Evolutionary conservation across 192 early-diverging fungal genomes (phyloP), one percentile per base, ranked within the genome.

Genomic region (Podochytrium sp.): DNA sequence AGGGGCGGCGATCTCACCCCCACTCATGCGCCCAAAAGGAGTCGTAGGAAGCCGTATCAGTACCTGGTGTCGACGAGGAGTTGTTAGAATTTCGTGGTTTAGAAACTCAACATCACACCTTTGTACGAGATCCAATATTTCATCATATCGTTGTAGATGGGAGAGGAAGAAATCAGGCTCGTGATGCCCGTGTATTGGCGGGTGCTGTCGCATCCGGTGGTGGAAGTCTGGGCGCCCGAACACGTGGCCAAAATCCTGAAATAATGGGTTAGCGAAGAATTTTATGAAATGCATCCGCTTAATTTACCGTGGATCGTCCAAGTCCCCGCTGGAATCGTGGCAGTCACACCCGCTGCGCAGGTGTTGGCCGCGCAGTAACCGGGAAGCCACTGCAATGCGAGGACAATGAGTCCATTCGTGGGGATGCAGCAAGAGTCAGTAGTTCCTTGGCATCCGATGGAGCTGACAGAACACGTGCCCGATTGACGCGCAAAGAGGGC

Each of bases 361-460:
- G 4, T 30, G 41, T 66, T 66, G 2, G 27, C 29, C 3, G 64
- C 64, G 30, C 64, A 66, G 18, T 38, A 66, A 38, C 64, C 64
- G n/a, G 38, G 38, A 12, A 66, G n/a, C 64, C 64, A 66, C 42
- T 66, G 64, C 37, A 66, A 6, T 2, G 64, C 37, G 30, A 66
- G 64, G n/a, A 66, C 64, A 5, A 66, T 51, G 18, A 23, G 5
- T 18, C 64, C 64, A 30, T 66, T 49, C 23, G 37, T 23, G 6
- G 64, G 64, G n/a, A 66, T 30, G 32, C 64, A 66, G 41, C 64
- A 66, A 6, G 64, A 66, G 64, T 47, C 38, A 14, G 42, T 23
- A 49, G 40, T 7, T 7, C 37, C 38, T 3, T 6, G 6, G 43
- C 67, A 70, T 27, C 16, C 67, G 33, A 70, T 23, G 12, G 5